Base-by-base conservation (phyloP, 352 stramenopile genomes). In the Phytophthora crassamura region DNA sequence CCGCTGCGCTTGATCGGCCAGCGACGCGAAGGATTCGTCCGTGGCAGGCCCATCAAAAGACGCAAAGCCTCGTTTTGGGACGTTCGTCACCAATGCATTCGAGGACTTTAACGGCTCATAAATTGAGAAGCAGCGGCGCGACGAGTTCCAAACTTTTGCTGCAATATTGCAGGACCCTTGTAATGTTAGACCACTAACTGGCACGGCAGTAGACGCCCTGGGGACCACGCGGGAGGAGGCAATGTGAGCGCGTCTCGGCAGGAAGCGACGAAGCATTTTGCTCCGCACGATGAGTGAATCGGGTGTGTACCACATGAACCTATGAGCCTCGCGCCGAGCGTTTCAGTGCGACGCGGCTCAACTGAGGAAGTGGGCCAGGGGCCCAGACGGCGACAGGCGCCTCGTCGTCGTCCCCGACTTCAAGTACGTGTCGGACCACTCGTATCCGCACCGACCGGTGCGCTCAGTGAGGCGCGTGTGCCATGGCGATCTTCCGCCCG, bases 1-100 rank as follows among this genome's bases (percentile, higher is more conserved):
- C 11, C 54, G 61, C 11, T 73, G 58, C 6, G 75, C 76, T 36
- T 74, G 70, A 8, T 72, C 64, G 2, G 82, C 59, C 30, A 74
- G 60, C 7, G 64, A 75, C 0, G 63, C 28, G 36, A 91, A 91
- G 32, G 74, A 75, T 59, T 84, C 75, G 48, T 80, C 71, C 45
- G 59, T 66, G 22, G 46, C 5, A 30, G 72, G 40, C 0, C 40
- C 50, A 3, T 59, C 42, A 49, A 42, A 33, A 28, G 57, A 63
- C 5, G 67, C 68, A 68, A 69, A 74, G 10, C 22, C 48, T 45
- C 72, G 63, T 7, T 49, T 35, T 16, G 25, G 20, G n/a, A 1
- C 20, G 11, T 33, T 20, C 7, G 22, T 7, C 30, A 30, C 20
- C 8, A 11, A 34, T 34, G 34, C 2, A 14, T 5, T 34, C 6